These are phyloP conservation scores for Guadua angustifolia DNA, from an alignment of 176 grass and related monocot genomes.

Conservation along the genomic window DNA sequence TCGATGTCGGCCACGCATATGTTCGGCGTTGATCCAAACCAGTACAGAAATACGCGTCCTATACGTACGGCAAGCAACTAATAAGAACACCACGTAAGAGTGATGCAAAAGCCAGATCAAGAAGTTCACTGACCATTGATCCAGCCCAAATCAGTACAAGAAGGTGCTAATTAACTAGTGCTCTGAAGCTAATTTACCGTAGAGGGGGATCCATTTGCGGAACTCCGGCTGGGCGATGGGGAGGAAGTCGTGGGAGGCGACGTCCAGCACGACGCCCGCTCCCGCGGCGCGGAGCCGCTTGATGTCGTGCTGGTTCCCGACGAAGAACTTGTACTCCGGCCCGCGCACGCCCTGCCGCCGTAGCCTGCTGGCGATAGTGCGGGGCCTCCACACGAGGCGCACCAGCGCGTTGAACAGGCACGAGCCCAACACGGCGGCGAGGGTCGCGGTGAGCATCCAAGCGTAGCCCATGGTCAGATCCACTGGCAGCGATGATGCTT, in stretches of 20 bases:
- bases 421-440: background rate
- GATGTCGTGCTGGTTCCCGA: conserved; percentile 53
- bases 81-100: background rate
- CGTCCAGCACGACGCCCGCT: conserved; percentile 38
- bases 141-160: background rate
- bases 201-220: conserved; percentile 53
- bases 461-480: background rate
- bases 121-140: too few relatives aligned
- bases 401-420: conserved; percentile 37
- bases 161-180: background rate
- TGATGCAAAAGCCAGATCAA: background rate
- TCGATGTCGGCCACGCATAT: conserved; percentile 34
- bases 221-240: conserved; percentile 54
- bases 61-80: background rate
- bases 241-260: conserved; percentile 52
- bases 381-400: conserved; percentile 49
- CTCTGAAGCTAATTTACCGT: conserved; percentile 28
- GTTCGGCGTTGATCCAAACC: conserved; percentile 53
- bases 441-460: conserved; percentile 4
- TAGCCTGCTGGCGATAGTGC: conserved; percentile 13
- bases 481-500: too few relatives aligned
- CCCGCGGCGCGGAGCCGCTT: conserved; percentile 34
- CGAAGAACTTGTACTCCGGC: conserved; percentile 41
- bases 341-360: conserved; percentile 51
- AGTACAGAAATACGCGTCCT: conserved; percentile 60